Percentiles rank a stretch among this genome's conserved stretches.
Evolutionary conservation across 164 flowering plant species (phyloP).

Genomic region (Amborella trichopoda): DNA sequence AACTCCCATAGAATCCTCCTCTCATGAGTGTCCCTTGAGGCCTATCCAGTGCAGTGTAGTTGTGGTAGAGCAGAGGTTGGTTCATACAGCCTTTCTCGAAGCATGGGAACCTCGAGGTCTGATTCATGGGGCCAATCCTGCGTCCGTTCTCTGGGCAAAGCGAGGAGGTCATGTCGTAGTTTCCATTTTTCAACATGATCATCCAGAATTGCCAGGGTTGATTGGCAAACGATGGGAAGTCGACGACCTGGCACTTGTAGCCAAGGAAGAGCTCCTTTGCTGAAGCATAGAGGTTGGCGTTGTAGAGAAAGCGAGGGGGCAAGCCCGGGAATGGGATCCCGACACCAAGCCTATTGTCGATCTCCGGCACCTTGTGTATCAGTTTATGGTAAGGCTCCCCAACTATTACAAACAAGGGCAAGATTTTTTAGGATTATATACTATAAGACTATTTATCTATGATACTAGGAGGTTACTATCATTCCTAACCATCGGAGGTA

Average conservation of each 20-base stretch:
- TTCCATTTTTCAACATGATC: conserved; percentile 70
- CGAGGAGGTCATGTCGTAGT: conserved; percentile 39
- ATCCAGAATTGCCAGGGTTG: conserved; percentile 76
- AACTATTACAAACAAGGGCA: no score
- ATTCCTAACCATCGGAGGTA: no score
- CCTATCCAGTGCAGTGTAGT: conserved; percentile 29
- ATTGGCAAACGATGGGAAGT: conserved; percentile 22
- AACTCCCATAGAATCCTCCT: conserved; percentile 56
- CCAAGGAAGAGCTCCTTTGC: conserved; percentile 54
- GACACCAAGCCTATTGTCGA: conserved; percentile 43
- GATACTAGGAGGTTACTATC: no score
- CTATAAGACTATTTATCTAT: no score
- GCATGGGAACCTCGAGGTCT: conserved; percentile 46
- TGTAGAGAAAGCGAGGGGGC: conserved; percentile 8
- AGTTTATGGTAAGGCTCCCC: no score
- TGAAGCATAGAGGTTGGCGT: conserved; percentile 41
- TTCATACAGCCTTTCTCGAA: conserved; percentile 71
- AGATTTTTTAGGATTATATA: no score
- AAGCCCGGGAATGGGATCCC: conserved; percentile 29
- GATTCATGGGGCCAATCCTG: conserved; percentile 26
- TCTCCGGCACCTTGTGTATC: conserved; percentile 39
- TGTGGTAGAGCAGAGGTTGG: conserved; percentile 48
- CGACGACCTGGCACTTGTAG: conserved; percentile 31
- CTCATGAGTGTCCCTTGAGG: conserved; percentile 15
- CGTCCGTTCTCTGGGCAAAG: conserved; percentile 51